Percentiles rank a stretch among this genome's conserved stretches.
Evolutionary conservation across 495 filamentous ascomycete genomes (phyloP).

Genomic region (Neurospora tetraspora): DNA sequence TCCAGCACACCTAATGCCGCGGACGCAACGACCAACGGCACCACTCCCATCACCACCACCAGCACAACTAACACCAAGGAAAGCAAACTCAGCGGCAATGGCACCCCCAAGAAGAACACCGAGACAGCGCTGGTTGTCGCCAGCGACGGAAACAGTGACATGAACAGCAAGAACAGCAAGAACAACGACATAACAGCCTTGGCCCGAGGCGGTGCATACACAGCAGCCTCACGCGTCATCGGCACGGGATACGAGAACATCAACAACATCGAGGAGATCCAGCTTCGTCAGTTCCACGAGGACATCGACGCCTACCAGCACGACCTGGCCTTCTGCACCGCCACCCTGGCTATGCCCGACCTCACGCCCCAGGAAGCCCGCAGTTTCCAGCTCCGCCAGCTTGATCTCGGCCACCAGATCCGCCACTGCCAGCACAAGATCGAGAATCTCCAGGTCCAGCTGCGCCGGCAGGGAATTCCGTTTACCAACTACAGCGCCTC

Average conservation of each 20-base stretch:
- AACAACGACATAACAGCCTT: not conserved
- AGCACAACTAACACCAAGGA: not conserved
- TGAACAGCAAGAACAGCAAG: not conserved
- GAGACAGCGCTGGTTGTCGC: not conserved
- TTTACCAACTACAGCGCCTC: not conserved
- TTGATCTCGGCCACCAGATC: slow-evolving; percentile 34
- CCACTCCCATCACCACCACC: not conserved
- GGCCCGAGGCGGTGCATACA: not conserved
- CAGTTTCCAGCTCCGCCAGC: slow-evolving; percentile 27
- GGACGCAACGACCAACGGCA: not conserved
- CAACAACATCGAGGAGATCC: slow-evolving; percentile 28
- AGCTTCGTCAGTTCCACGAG: slow-evolving; percentile 30
- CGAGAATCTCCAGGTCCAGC: slow-evolving; percentile 19
- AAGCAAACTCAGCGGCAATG: not conserved
- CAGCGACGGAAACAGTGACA: not conserved
- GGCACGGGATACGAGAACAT: not conserved
- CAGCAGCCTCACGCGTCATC: not conserved
- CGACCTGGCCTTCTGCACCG: slow-evolving; percentile 28
- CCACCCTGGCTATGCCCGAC: slow-evolving; percentile 20
- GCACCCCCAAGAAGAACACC: not conserved
- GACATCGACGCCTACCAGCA: slow-evolving; percentile 32
- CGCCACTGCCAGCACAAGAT: slow-evolving; percentile 31
- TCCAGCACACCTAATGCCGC: not conserved
- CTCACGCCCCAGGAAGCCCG: slow-evolving; percentile 34
- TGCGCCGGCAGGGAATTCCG: slow-evolving; percentile 1